Percentiles rank a stretch among this genome's conserved stretches.
phyloP scores from a whole-genome alignment of 129 eudicot genomes.

The Kitagawia praeruptora region DNA sequence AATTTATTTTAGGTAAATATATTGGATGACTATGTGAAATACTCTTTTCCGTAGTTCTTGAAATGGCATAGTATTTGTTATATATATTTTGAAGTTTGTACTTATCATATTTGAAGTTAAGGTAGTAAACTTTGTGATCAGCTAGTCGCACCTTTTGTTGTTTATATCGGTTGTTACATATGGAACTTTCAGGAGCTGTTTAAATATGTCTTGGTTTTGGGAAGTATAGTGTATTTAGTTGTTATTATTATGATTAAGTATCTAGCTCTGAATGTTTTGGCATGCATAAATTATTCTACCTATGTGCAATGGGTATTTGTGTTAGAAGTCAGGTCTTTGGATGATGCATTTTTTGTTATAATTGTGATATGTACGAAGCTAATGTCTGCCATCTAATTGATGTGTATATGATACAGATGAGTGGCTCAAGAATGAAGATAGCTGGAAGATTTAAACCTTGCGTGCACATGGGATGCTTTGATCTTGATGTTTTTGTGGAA shows the following conservation, averaged over 20 bases:
- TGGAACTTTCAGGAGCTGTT: background rate
- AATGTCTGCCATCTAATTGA: background rate
- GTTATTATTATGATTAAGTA: background rate
- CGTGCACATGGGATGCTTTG: slow-evolving; percentile 60
- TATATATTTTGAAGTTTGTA: background rate
- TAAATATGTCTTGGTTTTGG: background rate
- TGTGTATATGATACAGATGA: slow-evolving; percentile 33
- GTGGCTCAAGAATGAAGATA: slow-evolving; percentile 66
- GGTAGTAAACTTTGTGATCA: background rate
- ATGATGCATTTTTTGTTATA: background rate
- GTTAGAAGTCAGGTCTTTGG: background rate
- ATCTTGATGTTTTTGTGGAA: slow-evolving; percentile 54
- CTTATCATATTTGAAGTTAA: background rate
- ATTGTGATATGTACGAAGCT: background rate
- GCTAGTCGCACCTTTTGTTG: background rate
- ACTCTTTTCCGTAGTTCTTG: background rate
- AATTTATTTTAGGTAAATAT: background rate
- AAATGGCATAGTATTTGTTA: background rate
- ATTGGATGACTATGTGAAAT: background rate
- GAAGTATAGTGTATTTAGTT: background rate
- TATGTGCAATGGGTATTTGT: background rate
- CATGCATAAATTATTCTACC: background rate
- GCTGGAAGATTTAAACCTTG: slow-evolving; percentile 68
- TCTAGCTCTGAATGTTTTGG: background rate
- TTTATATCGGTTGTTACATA: background rate